phyloP scores from a whole-genome alignment of 768 basidiomycete genomes.

The Floccularia luteovirens region DNA sequence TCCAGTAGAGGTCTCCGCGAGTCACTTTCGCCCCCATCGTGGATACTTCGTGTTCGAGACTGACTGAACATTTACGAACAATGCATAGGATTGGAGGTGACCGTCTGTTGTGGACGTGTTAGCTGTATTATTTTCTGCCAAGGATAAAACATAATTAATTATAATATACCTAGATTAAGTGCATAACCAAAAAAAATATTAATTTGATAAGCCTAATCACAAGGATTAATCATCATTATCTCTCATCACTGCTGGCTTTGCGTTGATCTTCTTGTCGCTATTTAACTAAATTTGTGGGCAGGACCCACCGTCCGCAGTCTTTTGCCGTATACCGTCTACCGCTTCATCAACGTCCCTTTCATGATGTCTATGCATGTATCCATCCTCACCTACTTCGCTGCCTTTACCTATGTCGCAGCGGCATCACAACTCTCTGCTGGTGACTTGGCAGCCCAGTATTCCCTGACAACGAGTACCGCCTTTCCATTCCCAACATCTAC shows the following conservation, averaged over 20 bases:
- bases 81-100: slow-evolving; percentile 9
- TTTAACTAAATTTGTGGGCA: too few species aligned
- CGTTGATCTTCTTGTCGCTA: too few species aligned
- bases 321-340: neutral
- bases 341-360: slow-evolving; percentile 3
- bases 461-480: slow-evolving; percentile 50
- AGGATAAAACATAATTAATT: too few species aligned
- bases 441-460: slow-evolving; percentile 41
- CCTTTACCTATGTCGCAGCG: slow-evolving; percentile 11
- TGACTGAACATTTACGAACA: slow-evolving; percentile 19
- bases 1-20: slow-evolving; percentile 53
- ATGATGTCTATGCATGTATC: too few species aligned
- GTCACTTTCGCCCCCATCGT: slow-evolving; percentile 32
- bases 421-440: slow-evolving; percentile 21
- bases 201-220: too few species aligned
- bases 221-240: too few species aligned
- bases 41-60: slow-evolving; percentile 20
- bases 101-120: too few species aligned
- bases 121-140: too few species aligned
- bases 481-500: slow-evolving; percentile 63
- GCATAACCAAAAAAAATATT: too few species aligned
- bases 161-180: too few species aligned
- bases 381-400: too few species aligned
- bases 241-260: too few species aligned
- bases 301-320: neutral